Base-by-base conservation (phyloP, 148 eudicot species). In the Rhododendron vialii region DNA sequence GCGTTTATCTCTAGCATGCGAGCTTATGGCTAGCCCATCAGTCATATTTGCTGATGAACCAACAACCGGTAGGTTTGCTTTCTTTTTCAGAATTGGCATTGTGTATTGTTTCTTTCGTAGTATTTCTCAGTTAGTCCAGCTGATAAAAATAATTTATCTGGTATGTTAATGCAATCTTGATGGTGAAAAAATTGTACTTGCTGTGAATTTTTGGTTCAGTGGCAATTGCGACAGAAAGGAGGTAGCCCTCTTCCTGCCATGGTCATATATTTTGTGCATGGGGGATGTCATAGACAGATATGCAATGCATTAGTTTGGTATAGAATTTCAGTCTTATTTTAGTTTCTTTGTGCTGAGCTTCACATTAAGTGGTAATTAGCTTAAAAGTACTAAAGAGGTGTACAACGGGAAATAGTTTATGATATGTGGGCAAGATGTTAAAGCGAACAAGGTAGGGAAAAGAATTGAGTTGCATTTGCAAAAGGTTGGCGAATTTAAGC, bases 31-130 rank as follows among this genome's bases (percentile, higher is more conserved):
- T 83, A 97, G 98, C 87, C 99, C 99, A 55, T 97, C 99, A 0
- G 98, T 95, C 88, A 94, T 97, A 87, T 97, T 97, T 91, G 99
- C 99, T 81, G 99, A 97, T 92, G 99, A 97, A 88, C 99, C 99
- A 7, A 97, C 99, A 38, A 95, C 98, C 77, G 99, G 98, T 95
- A 90, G 78, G 88, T 67, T 17, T 87, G 51, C 84, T 85, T 87
- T 88, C 47, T 83, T 24, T 85, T 83, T 4, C 35, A 36, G 36
- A 20, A 7, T 36, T 30, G 76, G 69, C 73, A 33, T 47, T 81
- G 53, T 87, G 69, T 33, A 81, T 65, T 30, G 45, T 45, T 87
- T 69, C 57, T 81, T 28, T 86, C 57, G 17, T 17, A 12, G 14
- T 26, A 41, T 67, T 20, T 69, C 45, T 67, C 35, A 28, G 71